Conservation (phyloP, 2,329 filamentous ascomycete genomes). For the Lasiodiplodia citricola region DNA sequence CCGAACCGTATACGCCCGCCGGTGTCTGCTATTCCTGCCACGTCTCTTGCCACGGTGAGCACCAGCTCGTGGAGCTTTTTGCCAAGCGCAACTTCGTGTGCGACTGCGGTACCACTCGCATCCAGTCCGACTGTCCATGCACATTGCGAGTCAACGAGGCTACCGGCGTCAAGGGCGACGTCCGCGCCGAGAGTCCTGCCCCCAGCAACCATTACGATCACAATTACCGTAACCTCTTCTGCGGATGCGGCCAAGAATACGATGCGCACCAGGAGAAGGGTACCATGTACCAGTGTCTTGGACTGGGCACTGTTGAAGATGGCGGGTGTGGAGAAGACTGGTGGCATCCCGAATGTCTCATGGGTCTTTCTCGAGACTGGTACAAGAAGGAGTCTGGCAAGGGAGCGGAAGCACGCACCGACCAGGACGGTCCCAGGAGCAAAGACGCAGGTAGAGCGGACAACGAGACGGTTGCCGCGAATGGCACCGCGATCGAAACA, state of each 20-base stretch:
- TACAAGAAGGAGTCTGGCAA: slow-evolving; percentile 55
- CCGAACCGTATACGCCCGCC: slow-evolving; percentile 71
- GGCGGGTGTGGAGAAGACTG: slow-evolving; percentile 96
- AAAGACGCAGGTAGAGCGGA: slow-evolving; percentile 1
- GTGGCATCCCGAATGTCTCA: slow-evolving; percentile 93
- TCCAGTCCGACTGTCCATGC: slow-evolving; percentile 74
- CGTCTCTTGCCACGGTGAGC: slow-evolving; percentile 94
- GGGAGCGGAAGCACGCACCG: slow-evolving; percentile 29
- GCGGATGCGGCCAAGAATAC: slow-evolving; percentile 86
- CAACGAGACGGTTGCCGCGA: neutral
- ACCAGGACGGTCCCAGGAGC: slow-evolving; percentile 19
- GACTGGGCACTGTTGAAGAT: slow-evolving; percentile 76
- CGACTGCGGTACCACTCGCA: slow-evolving; percentile 89
- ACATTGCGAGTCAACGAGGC: slow-evolving; percentile 72
- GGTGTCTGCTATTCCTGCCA: slow-evolving; percentile 97
- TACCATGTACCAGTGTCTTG: slow-evolving; percentile 97
- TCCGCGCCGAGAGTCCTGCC: slow-evolving; percentile 75
- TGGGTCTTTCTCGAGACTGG: slow-evolving; percentile 79
- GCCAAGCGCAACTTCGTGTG: slow-evolving; percentile 94
- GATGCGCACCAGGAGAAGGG: slow-evolving; percentile 88
- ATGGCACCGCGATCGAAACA: neutral
- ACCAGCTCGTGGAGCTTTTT: slow-evolving; percentile 94
- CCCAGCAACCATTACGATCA: slow-evolving; percentile 88
- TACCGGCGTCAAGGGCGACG: slow-evolving; percentile 77
- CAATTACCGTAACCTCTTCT: slow-evolving; percentile 93